These are phyloP conservation scores for Limnomonas spitsbergensis DNA, from an alignment of 139 green algal species.

Conservation along the genomic window DNA sequence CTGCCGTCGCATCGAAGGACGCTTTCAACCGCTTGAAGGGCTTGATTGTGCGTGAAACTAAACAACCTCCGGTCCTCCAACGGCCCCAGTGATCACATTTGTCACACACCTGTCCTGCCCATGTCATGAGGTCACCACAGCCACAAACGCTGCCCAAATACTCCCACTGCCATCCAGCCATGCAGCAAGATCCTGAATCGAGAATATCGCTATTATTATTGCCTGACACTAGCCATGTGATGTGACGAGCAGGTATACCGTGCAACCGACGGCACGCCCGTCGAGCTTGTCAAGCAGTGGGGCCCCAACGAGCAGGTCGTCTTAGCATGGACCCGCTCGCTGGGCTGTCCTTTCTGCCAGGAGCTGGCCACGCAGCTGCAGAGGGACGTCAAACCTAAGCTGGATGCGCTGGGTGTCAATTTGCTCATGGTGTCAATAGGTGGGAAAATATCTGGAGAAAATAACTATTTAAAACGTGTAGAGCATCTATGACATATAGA, in stretches of 20 bases:
- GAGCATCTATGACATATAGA: too few species aligned
- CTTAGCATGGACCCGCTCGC: slow-evolving; percentile 7
- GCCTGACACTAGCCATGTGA: too few species aligned
- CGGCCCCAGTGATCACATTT: not conserved
- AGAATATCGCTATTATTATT: too few species aligned
- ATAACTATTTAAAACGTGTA: too few species aligned
- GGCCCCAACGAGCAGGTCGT: not conserved
- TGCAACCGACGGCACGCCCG: not conserved
- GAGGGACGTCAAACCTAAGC: slow-evolving; percentile 68
- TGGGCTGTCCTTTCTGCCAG: slow-evolving; percentile 21
- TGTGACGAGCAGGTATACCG: slow-evolving; percentile 16
- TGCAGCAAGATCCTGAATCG: too few species aligned
- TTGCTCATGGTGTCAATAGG: slow-evolving; percentile 72
- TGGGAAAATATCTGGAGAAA: too few species aligned
- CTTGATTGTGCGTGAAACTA: not conserved
- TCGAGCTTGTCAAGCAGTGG: slow-evolving; percentile 16
- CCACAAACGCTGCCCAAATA: not conserved
- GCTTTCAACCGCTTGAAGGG: not conserved
- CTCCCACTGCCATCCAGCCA: too few species aligned
- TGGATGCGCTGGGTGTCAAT: slow-evolving; percentile 57
- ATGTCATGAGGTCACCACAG: too few species aligned
- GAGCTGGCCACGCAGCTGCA: slow-evolving; percentile 73
- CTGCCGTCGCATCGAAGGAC: not conserved
- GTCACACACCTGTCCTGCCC: not conserved
- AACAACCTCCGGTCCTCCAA: too few species aligned